phyloP scores from a whole-genome alignment of 2,329 filamentous ascomycete genomes.

The Xylariales sp. region DNA sequence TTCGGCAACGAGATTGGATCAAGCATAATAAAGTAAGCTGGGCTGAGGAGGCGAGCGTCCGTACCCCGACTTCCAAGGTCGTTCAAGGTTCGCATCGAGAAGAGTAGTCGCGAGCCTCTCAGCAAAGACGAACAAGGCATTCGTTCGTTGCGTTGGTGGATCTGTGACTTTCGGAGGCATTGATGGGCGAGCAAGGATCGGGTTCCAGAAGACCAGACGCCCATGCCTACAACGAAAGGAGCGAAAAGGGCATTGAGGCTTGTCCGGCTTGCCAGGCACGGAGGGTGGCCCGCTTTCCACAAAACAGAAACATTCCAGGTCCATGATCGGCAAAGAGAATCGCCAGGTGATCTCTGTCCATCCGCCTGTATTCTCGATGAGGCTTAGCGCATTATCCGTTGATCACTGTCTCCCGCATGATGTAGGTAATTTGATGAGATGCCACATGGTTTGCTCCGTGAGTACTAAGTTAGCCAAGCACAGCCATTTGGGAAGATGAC shows the following conservation, averaged over 20 bases:
- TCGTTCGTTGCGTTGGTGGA: no score
- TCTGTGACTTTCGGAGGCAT: no score
- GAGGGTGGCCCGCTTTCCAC: slow-evolving; percentile 4
- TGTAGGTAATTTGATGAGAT: slow-evolving; percentile 8
- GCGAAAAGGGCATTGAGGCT: not conserved
- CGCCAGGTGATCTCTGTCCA: slow-evolving; percentile 12
- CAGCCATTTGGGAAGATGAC: no score
- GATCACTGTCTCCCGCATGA: slow-evolving; percentile 7
- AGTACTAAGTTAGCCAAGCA: no score
- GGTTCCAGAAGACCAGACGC: not conserved
- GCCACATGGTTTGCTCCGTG: not conserved
- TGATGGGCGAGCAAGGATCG: not conserved
- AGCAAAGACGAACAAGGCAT: no score
- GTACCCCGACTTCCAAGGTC: slow-evolving; percentile 5
- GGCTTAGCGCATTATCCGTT: slow-evolving; percentile 10
- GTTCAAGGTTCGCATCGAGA: no score
- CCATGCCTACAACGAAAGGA: not conserved
- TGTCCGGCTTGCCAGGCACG: slow-evolving; percentile 2
- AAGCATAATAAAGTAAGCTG: slow-evolving; percentile 8
- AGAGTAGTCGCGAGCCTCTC: no score
- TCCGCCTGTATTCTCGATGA: slow-evolving; percentile 4
- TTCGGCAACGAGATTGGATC: slow-evolving; percentile 11
- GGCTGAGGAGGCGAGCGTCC: slow-evolving; percentile 1
- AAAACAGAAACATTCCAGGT: slow-evolving; percentile 14
- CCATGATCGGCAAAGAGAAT: slow-evolving; percentile 12